Base-by-base conservation (phyloP, 1,139 yeast genomes). In the Taphrina populina region DNA sequence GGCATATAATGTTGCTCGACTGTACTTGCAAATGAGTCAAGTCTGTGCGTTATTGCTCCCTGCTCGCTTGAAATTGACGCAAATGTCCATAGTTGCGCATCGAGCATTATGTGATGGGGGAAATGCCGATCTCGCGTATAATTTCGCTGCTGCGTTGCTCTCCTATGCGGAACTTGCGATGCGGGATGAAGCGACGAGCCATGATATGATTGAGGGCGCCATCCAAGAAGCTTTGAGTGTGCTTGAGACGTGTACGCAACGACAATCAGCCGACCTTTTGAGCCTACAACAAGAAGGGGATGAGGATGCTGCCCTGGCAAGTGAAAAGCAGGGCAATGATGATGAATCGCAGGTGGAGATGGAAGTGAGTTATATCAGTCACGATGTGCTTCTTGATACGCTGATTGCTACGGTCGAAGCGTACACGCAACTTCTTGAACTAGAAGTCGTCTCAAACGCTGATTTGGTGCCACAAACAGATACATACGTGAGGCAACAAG, bases 281-380 rank as follows among this genome's bases (percentile, higher is more conserved):
- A 30, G 21, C 7, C 29, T 39, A 7, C 19, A 20, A 5, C 27
- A 20, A 11, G 5, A 24, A 8, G 35, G 7, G 2, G 11, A 27
- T 24, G 23, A 8, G 7, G 27, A 39, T 1, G 39, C 27, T 17
- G 27, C 10, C 8, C n/a, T 1, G 11, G 8, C 27, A 1, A 8
- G 24, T 5, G 29, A 27, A 8, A 13, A 15, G 10, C 17, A 11
- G 10, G 24, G 13, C 21, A 17, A 8, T 23, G 34, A 15, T 8
- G 39, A 39, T 6, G 39, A 26, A 23, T 27, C 20, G 4, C 30
- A 36, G 35, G 21, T 36, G 35, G 46, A 32, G 8, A 13, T 21
- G 17, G 54, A 49, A 4, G 40, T 49, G 19, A 49, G 24, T 10
- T 49, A 49, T n/a, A 49, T 49, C 39, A 49, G 39, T 7, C 24